These are phyloP conservation scores for Penicillium hordei DNA, from an alignment of 2,329 filamentous ascomycete species.

Conservation along the genomic window DNA sequence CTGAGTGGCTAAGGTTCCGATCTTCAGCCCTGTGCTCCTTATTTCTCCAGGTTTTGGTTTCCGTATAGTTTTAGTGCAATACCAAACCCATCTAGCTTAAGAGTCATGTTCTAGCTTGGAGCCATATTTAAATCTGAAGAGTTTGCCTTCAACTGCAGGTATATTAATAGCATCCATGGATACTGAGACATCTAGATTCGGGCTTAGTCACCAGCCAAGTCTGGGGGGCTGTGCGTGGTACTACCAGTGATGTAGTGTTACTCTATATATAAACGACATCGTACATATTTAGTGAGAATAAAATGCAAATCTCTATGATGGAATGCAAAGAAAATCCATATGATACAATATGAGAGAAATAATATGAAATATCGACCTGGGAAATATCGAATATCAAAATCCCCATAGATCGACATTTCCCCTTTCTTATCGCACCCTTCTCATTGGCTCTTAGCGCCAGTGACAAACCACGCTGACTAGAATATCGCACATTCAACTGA, in stretches of 20 bases:
- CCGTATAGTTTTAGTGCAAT: neutral
- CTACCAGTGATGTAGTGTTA: neutral
- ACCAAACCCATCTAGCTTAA: neutral
- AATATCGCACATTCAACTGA: constrained; percentile 10
- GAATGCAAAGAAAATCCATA: neutral
- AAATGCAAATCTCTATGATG: too few species aligned
- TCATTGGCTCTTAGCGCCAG: constrained; percentile 27
- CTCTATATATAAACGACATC: too few species aligned
- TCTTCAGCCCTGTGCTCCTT: constrained; percentile 24
- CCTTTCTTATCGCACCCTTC: constrained; percentile 27
- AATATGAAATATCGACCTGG: neutral
- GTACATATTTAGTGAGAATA: neutral
- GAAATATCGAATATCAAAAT: neutral
- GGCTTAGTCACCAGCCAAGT: constrained; percentile 11
- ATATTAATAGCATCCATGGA: constrained; percentile 19
- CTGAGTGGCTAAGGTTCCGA: constrained; percentile 21
- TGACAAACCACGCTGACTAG: constrained; percentile 38
- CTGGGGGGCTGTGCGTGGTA: constrained; percentile 8
- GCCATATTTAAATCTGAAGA: neutral
- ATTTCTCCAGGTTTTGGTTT: constrained; percentile 13
- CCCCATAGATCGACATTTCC: constrained; percentile 14
- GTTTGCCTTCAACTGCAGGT: neutral
- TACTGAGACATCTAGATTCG: constrained; percentile 6
- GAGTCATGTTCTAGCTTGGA: neutral
- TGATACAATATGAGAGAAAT: neutral